Evolutionary conservation across 306 rosid species (phyloP), one percentile per base, ranked within the genome.

Genomic region (Macrotyloma uniflorum): DNA sequence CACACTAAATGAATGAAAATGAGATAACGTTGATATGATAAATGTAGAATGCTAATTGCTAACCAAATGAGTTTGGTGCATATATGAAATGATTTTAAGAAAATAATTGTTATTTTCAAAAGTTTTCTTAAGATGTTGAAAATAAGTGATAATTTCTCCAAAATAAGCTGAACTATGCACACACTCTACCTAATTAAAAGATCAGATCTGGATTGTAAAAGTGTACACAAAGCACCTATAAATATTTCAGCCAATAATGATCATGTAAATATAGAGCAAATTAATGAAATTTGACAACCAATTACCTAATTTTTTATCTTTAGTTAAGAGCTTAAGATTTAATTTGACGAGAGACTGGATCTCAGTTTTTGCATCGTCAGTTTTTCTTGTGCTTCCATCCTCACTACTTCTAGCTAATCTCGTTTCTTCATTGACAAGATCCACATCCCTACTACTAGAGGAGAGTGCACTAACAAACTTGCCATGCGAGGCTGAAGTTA

Each of bases 271-370:
- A 63, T 47, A 20, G 8, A 38, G 35, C 70, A 7, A 22, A 22
- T 64, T 32, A 45, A 22, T 24, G 12, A 67, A 30, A n/a, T 12
- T 46, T 26, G 42, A 72, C 28, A 65, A 55, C 61, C 42, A 75
- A 28, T 12, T 90, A 92, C 97, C 95, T 83, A 93, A 46, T 15
- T 18, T 80, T 74, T 84, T 85, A 81, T 83, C 87, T 70, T 72
- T 78, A 80, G 80, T 86, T 47, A 91, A 81, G 82, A 80, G 78
- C 84, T 91, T 93, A 87, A 89, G 79, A 79, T 89, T 91, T 63
- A 81, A 85, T 86, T 93, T 93, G 64, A 93, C 98, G 71, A 93
- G 88, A 74, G 91, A 84, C 77, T 72, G 86, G 76, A 93, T 93
- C 85, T 88, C 90, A 18, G 86, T 78, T 85, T 93, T 93, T 19